Percentiles rank a stretch among this genome's conserved stretches.
Conservation (phyloP, 495 filamentous ascomycete species). For the Xylaria venustula region DNA sequence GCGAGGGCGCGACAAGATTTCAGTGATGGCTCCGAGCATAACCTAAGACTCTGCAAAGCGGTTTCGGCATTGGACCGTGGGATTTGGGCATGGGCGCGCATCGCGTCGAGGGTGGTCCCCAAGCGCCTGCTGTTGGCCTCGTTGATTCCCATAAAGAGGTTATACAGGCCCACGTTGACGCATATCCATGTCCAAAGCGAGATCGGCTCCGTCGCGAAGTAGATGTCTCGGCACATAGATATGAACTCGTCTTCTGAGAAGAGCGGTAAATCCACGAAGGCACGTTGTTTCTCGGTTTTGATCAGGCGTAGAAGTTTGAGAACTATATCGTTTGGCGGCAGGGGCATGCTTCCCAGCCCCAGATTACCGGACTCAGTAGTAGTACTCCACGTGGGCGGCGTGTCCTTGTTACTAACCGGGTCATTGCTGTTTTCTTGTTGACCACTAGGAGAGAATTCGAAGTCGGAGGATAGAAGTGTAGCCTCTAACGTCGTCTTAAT, state of each 20-base stretch:
- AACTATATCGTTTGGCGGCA: conserved; percentile 19
- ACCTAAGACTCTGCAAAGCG: conserved; percentile 19
- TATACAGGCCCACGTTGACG: conserved; percentile 56
- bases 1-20: conserved; percentile 26
- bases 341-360: conserved; percentile 13
- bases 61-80: conserved; percentile 17
- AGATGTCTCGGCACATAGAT: conserved; percentile 55
- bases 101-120: conserved; percentile 13
- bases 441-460: neutral
- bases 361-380: neutral
- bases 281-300: conserved; percentile 19
- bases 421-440: neutral
- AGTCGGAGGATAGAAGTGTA: conserved; percentile 12
- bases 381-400: neutral
- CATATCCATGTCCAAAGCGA: conserved; percentile 55
- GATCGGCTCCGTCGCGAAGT: conserved; percentile 58
- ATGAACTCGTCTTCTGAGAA: conserved; percentile 51
- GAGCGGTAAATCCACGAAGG: conserved; percentile 27
- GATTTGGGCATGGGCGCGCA: conserved; percentile 13
- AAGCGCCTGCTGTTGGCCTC: conserved; percentile 5
- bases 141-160: conserved; percentile 45
- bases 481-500: conserved; percentile 17
- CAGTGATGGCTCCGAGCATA: conserved; percentile 26
- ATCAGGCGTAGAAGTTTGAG: conserved; percentile 23
- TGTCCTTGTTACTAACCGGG: neutral